Evolutionary conservation across 495 filamentous ascomycete species (phyloP).

Genomic region (Penicillium pulvis): DNA sequence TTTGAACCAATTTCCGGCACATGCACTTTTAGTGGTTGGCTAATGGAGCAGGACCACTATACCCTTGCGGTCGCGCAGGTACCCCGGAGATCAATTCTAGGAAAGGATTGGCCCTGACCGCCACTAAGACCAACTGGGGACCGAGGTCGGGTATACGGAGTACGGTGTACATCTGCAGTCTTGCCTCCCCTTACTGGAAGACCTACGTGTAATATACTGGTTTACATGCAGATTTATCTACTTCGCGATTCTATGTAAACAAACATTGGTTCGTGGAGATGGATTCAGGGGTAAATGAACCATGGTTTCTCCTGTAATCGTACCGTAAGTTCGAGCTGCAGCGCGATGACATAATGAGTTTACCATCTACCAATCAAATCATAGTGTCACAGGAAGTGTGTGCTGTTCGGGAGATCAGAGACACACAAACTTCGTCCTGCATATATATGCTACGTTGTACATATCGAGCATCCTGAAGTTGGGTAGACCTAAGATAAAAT

Average conservation of each 20-base stretch:
- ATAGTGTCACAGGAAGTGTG: neutral
- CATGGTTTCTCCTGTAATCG: constrained; percentile 29
- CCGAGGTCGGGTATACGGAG: constrained; percentile 1
- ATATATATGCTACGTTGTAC: neutral
- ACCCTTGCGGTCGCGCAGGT: constrained; percentile 22
- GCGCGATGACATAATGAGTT: neutral
- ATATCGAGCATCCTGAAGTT: neutral
- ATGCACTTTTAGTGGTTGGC: too few species aligned
- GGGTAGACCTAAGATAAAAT: neutral
- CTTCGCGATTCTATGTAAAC: constrained; percentile 19
- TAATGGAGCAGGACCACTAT: neutral
- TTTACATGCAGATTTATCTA: neutral
- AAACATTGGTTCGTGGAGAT: constrained; percentile 22
- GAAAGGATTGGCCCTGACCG: constrained; percentile 12
- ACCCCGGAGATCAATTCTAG: constrained; percentile 13
- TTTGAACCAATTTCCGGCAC: constrained; percentile 2
- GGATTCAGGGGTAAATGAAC: constrained; percentile 40
- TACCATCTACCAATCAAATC: neutral
- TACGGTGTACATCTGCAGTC: neutral
- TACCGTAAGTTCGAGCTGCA: constrained; percentile 2
- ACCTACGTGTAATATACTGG: too few species aligned
- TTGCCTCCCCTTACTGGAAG: neutral
- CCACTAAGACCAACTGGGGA: constrained; percentile 1
- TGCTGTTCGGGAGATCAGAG: neutral
- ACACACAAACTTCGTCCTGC: neutral